Base-by-base conservation (phyloP, 1,139 yeast species). In the Taiozyma onychis region DNA sequence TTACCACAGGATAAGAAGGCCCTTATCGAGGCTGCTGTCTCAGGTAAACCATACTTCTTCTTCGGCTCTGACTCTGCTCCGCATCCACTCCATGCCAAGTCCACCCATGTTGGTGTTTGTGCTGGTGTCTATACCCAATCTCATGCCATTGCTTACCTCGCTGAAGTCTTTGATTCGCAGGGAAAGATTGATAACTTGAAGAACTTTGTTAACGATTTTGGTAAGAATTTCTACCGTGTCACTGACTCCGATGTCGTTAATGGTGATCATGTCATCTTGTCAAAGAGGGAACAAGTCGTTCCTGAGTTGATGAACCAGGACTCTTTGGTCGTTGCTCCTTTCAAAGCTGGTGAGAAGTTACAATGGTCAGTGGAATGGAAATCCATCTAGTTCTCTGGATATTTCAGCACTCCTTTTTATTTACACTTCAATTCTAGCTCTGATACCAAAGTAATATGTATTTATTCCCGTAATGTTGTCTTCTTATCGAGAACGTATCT, bases 31-130 rank as follows among this genome's bases (percentile, higher is more conserved):
- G 98, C 99, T 37, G 99, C 98, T 3, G 85, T 88, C 11, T 83
- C 95, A 1, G 99, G 98, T 9, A 83, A 86, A 58, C 89, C 96
- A 48, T 91, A 85, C 75, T 95, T 91, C 69, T 89, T 93, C 72
- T 91, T 91, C 64, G 99, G 99, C 6, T 88, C 97, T 3, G 99
- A 93, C 67, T 88, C 97, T 28, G 99, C 99, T 21, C 99, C 99
- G 39, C 99, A 93, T 67, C 96, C 97, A 14, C 66, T 88, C 34
- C 79, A 80, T 57, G 81, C 82, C 53, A 93, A 93, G 69, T 76
- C 88, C 43, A 84, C 79, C 55, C 91, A 83, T 58, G 72, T 75
- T 39, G 95, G 93, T 24, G 97, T 93, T 14, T 91, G 98, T 63
- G 99, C 99, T 16, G 99, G 99, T 59, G 97, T 93, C 16, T 93